Percentiles rank a stretch among this genome's conserved stretches.
phyloP scores from a whole-genome alignment of 2,329 filamentous ascomycete genomes.

The Dactylellina haptotyla region DNA sequence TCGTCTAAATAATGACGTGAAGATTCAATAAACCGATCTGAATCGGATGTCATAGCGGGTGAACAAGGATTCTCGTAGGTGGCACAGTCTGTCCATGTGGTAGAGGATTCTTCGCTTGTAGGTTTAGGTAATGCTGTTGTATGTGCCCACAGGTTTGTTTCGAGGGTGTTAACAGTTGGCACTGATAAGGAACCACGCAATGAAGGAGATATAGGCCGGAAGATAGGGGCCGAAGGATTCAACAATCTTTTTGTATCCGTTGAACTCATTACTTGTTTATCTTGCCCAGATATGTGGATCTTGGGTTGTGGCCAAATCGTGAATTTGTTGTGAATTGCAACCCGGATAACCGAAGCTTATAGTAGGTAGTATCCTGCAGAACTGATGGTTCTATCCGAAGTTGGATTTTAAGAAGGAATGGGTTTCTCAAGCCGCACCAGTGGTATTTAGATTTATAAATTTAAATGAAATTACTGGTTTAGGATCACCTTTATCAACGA shows the following conservation, averaged over 20 bases:
- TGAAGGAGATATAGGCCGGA: no score
- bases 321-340: no score
- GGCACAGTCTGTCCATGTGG: not conserved
- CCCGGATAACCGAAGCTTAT: no score
- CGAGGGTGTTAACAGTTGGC: not conserved
- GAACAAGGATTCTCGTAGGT: not conserved
- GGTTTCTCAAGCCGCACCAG: no score
- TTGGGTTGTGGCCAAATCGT: no score
- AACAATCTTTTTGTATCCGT: not conserved
- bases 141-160: not conserved
- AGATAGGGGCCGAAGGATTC: conserved; percentile 30
- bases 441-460: no score
- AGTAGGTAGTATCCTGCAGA: no score
- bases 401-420: no score
- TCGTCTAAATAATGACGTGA: not conserved
- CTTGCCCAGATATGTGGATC: no score
- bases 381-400: no score
- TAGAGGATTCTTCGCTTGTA: not conserved
- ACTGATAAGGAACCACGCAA: not conserved
- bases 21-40: not conserved
- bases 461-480: no score
- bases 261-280: not conserved
- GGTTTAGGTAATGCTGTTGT: not conserved
- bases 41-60: not conserved
- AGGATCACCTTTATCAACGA: no score